Evolutionary conservation across 345 rosid species (phyloP), one percentile per base, ranked within the genome.

Genomic region (Brassica cretica): DNA sequence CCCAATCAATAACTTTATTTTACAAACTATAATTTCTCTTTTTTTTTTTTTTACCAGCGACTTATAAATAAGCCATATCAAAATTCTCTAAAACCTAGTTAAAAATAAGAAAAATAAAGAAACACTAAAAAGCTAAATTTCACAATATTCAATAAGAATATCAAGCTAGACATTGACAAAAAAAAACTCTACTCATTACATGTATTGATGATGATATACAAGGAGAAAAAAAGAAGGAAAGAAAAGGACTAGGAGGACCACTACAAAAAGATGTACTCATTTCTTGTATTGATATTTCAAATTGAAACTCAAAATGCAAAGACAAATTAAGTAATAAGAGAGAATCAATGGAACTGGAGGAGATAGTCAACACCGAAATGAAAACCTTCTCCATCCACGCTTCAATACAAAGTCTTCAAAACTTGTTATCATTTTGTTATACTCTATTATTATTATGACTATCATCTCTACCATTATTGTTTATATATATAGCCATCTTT

Each of bases 341-440:
- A 39, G 41, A 75, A 51, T 74, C 53, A 46, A 73, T 71, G 74
- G 71, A 66, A 70, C 37, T 39, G 72, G 75, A 76, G 68, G 69
- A 70, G 30, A 39, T 85, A 83, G 89, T 89, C 91, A 88, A 88
- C 86, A 56, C 35, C 3, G 74, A 80, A 83, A 90, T 88, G 68
- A 84, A 66, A 53, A 29, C 21, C 5, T 2, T 2, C 30, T 71
- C 51, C 51, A 56, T 75, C 75, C 71, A 79, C 75, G 78, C 66
- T 68, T 79, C 78, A 44, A 21, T 12, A 5, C n/a, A 46, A 80
- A 80, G 79, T 80, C 53, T 75, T 75, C 83, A 80, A 80, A 65
- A 44, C 75, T 65, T 58, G 83, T 66, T 71, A 80, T 80, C 35
- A 80, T 80, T 60, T 75, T 46, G 68, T 74, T 71, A 65, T 44